A percentile compares a stretch with the other conserved stretches of the same genome.
Evolutionary conservation across 2,329 filamentous ascomycete species (phyloP).

Genomic region (Paramyrothecium sp.): DNA sequence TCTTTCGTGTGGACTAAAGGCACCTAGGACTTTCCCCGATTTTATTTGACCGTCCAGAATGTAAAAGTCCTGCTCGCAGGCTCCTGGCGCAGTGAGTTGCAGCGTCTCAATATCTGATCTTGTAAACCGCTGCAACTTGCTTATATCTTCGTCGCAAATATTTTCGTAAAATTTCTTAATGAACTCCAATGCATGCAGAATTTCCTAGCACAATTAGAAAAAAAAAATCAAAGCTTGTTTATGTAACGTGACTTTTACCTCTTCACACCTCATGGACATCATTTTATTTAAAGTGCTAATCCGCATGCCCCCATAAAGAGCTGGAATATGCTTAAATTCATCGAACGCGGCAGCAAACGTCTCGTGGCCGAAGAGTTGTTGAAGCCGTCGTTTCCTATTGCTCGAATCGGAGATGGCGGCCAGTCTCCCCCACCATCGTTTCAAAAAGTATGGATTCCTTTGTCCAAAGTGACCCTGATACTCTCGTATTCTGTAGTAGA

Average conservation of each 20-base stretch:
- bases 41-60: slow-evolving; percentile 22
- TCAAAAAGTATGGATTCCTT: slow-evolving; percentile 15
- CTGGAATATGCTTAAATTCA: slow-evolving; percentile 24
- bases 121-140: slow-evolving; percentile 25
- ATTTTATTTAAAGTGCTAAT: slow-evolving; percentile 18
- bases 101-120: slow-evolving; percentile 26
- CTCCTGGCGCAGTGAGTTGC: slow-evolving; percentile 26
- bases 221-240: slow-evolving; percentile 9
- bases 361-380: slow-evolving; percentile 19
- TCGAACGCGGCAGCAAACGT: slow-evolving; percentile 28
- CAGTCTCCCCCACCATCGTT: slow-evolving; percentile 21
- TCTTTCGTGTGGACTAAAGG: slow-evolving; percentile 25
- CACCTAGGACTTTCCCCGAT: slow-evolving; percentile 27
- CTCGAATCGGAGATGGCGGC: slow-evolving; percentile 13
- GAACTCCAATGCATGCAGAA: slow-evolving; percentile 25
- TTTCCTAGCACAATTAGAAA: background rate
- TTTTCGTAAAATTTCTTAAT: slow-evolving; percentile 24
- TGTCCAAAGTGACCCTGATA: slow-evolving; percentile 13
- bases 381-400: slow-evolving; percentile 17
- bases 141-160: slow-evolving; percentile 23
- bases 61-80: slow-evolving; percentile 19
- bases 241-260: slow-evolving; percentile 20
- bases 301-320: slow-evolving; percentile 26
- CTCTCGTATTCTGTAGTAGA: slow-evolving; percentile 17
- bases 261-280: slow-evolving; percentile 13